A percentile compares a stretch with the other conserved stretches of the same genome.
These are phyloP conservation scores for Solanum gracilifrons DNA, from an alignment of 257 asterid genomes.

Conservation along the genomic window DNA sequence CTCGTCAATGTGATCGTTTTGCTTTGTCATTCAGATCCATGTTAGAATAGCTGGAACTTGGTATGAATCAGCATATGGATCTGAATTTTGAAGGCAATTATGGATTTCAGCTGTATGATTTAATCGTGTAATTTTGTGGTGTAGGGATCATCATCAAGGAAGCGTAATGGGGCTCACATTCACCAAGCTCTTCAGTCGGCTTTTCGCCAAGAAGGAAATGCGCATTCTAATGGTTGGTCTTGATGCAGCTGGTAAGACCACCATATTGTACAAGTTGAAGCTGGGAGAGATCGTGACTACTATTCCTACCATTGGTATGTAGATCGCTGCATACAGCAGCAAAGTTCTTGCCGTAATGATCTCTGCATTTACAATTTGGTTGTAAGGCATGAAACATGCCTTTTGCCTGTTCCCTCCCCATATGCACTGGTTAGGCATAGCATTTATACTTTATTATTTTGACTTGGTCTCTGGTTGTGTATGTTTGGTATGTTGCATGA, in stretches of 20 bases:
- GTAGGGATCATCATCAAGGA: constrained; percentile 23
- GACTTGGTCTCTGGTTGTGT: background rate
- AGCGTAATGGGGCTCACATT: constrained; percentile 67
- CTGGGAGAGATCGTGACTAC: constrained; percentile 93
- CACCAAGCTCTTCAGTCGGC: constrained; percentile 76
- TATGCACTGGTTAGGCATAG: background rate
- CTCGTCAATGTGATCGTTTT: background rate
- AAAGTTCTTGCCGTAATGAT: background rate
- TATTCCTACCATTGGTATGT: constrained; percentile 89
- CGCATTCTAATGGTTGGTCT: constrained; percentile 92
- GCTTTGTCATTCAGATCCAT: constrained; percentile 1
- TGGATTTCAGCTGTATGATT: background rate
- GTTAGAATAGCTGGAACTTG: background rate
- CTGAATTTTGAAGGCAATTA: background rate
- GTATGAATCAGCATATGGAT: background rate
- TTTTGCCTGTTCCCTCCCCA: background rate
- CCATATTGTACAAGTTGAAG: constrained; percentile 93
- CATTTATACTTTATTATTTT: background rate
- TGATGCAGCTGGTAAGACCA: constrained; percentile 95
- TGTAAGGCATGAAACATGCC: background rate
- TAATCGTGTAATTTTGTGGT: background rate
- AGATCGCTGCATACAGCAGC: background rate
- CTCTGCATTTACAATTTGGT: background rate
- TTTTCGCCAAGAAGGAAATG: constrained; percentile 90
- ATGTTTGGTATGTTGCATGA: background rate